These are phyloP conservation scores for Diaporthe sp. DNA, from an alignment of 2,329 filamentous ascomycete species.

Conservation along the genomic window DNA sequence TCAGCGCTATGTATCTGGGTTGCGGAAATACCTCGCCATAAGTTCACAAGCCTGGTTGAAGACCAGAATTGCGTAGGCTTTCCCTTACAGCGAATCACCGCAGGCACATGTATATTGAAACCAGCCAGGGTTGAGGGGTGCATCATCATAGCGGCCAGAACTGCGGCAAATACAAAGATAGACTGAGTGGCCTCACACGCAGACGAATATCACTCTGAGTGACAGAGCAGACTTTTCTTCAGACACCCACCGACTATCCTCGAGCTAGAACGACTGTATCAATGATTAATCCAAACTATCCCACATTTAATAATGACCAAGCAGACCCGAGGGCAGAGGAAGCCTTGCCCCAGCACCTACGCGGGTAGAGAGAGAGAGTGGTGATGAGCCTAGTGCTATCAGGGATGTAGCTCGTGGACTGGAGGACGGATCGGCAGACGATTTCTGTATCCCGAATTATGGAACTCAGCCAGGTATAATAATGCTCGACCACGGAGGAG, in stretches of 20 bases:
- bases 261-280: background rate
- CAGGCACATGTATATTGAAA: background rate
- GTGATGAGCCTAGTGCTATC: background rate
- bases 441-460: background rate
- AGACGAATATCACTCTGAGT: background rate
- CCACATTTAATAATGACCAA: background rate
- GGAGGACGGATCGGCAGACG: background rate
- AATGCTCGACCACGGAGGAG: too few relatives aligned
- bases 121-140: background rate
- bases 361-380: background rate
- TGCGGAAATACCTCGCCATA: background rate
- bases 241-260: background rate
- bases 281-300: background rate
- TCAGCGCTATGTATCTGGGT: background rate
- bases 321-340: background rate
- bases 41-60: background rate
- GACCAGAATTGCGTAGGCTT: background rate
- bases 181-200: too few relatives aligned
- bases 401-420: background rate
- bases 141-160: background rate
- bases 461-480: background rate
- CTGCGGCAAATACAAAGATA: background rate
- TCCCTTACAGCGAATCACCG: background rate
- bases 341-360: background rate
- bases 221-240: too few relatives aligned